Conservation (phyloP, 805 yeast genomes). For the Kurtzmaniella fragi region DNA sequence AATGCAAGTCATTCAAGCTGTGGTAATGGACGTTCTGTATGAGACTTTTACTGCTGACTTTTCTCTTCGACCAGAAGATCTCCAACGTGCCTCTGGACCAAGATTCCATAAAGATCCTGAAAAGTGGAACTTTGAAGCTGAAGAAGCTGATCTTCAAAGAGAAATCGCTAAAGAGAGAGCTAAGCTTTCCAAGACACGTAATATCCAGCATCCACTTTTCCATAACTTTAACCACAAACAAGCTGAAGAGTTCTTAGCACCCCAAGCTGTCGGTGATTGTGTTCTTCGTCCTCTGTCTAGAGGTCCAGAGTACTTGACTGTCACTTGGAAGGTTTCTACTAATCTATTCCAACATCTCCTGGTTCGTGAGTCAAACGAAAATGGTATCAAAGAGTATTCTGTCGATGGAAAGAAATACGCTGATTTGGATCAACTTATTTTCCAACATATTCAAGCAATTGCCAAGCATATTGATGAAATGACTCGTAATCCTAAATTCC, state of each 20-base stretch:
- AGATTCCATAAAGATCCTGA: slow-evolving; percentile 49
- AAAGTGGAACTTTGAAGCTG: slow-evolving; percentile 79
- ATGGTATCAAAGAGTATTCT: slow-evolving; percentile 46
- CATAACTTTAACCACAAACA: slow-evolving; percentile 76
- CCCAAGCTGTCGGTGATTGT: slow-evolving; percentile 83
- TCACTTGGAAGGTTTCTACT: slow-evolving; percentile 95
- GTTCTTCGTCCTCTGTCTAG: slow-evolving; percentile 92
- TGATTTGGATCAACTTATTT: slow-evolving; percentile 91
- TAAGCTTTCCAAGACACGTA: slow-evolving; percentile 64
- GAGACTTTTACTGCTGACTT: slow-evolving; percentile 70
- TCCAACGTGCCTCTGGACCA: slow-evolving; percentile 48
- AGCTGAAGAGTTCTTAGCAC: slow-evolving; percentile 91
- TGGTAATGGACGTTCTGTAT: slow-evolving; percentile 64
- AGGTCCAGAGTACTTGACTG: slow-evolving; percentile 82
- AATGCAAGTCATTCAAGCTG: slow-evolving; percentile 88
- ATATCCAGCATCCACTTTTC: slow-evolving; percentile 88
- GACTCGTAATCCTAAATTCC: slow-evolving; percentile 83
- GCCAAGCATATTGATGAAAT: slow-evolving; percentile 80
- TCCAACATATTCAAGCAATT: slow-evolving; percentile 78
- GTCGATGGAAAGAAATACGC: slow-evolving; percentile 70
- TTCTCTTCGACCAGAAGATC: slow-evolving; percentile 62
- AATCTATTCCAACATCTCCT: slow-evolving; percentile 88
- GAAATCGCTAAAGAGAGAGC: slow-evolving; percentile 61
- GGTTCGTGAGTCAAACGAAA: slow-evolving; percentile 67
- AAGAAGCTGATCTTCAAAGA: slow-evolving; percentile 54